Conservation (phyloP, 805 yeast species). For the Candida silvatica region DNA sequence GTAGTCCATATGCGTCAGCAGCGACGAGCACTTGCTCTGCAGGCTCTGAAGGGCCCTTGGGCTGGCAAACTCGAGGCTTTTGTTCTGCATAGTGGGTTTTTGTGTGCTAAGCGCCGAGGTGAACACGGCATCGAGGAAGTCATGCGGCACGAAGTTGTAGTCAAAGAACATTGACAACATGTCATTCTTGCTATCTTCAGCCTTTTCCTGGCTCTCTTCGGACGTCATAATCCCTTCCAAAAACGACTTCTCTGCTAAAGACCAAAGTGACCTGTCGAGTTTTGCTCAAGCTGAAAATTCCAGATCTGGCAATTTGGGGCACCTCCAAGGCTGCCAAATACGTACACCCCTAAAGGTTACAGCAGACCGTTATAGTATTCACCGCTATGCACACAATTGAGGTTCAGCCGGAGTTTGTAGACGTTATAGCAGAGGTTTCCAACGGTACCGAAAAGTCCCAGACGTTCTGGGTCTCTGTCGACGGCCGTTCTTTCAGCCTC, state of each 20-base stretch:
- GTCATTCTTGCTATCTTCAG: neutral
- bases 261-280: no score
- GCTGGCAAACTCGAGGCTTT: constrained; percentile 24
- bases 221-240: no score
- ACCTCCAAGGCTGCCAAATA: no score
- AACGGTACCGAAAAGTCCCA: constrained; percentile 3
- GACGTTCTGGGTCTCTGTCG: constrained; percentile 7
- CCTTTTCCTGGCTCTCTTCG: neutral
- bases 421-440: constrained; percentile 9
- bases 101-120: constrained; percentile 27
- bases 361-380: no score
- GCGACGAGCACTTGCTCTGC: constrained; percentile 38
- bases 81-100: constrained; percentile 9
- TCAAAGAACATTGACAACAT: constrained; percentile 58
- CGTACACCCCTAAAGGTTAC: no score
- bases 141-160: constrained; percentile 53
- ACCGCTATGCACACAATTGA: constrained; percentile 5
- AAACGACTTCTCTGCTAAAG: no score
- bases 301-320: no score
- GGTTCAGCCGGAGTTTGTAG: constrained; percentile 13
- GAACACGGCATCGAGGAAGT: constrained; percentile 56
- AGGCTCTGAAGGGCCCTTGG: constrained; percentile 28
- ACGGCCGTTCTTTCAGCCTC: constrained; percentile 10
- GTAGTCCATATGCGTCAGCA: constrained; percentile 53
- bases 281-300: no score